Evolutionary conservation across 768 basidiomycete species (phyloP).

Genomic region (Trametes cingulata): DNA sequence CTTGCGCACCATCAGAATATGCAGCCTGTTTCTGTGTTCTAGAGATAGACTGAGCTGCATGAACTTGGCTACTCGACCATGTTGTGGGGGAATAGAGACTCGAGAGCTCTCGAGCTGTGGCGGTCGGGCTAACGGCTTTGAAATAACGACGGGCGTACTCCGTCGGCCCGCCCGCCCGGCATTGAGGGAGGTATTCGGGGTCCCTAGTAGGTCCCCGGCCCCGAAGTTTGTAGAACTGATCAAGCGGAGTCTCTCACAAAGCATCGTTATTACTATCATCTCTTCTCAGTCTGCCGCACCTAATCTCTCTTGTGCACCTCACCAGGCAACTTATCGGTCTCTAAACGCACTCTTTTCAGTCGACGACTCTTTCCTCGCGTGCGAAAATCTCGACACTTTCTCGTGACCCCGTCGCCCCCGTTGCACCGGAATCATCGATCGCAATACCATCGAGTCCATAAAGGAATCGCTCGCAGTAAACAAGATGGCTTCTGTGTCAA

Average conservation of each 20-base stretch:
- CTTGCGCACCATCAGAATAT: no score
- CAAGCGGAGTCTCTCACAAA: conserved; percentile 19
- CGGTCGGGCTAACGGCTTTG: no score
- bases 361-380: conserved; percentile 9
- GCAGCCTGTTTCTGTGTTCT: no score
- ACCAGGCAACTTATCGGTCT: not conserved
- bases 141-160: no score
- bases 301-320: conserved; percentile 8
- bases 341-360: conserved; percentile 12
- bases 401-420: not conserved
- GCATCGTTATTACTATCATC: conserved; percentile 16
- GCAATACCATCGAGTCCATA: not conserved
- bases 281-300: conserved; percentile 5
- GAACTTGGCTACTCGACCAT: no score
- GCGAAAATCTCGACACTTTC: not conserved
- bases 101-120: no score
- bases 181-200: not conserved
- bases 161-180: not conserved
- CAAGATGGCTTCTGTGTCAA: conserved; percentile 36
- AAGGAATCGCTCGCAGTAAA: not conserved
- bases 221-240: conserved; percentile 14
- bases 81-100: no score
- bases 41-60: no score
- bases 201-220: not conserved
- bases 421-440: conserved; percentile 9